These are phyloP conservation scores for Eimeria nieschulzi DNA, from an alignment of 169 alveolate species.

Conservation along the genomic window DNA sequence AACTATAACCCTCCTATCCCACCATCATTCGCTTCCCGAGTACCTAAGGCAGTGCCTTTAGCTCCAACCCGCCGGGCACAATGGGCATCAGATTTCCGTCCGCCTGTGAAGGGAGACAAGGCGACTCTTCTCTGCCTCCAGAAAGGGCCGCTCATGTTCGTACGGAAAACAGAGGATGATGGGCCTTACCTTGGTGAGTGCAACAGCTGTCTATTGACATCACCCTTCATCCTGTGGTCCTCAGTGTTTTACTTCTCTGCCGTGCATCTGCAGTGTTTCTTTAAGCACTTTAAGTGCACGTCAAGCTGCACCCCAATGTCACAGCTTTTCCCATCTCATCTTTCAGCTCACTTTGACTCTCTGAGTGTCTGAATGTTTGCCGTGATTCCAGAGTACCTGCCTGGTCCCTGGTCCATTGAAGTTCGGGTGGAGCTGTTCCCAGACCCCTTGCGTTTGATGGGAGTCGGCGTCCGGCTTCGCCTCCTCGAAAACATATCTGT, in stretches of 20 bases:
- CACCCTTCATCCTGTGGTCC: too few species aligned
- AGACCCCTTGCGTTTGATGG: constrained; percentile 26
- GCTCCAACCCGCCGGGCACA: not conserved
- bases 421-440: constrained; percentile 45
- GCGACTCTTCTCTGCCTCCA: constrained; percentile 25
- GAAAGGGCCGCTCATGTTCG: constrained; percentile 21
- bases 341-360: not conserved
- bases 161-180: not conserved
- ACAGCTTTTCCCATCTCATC: not conserved
- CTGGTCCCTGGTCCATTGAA: constrained; percentile 47
- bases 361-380: not conserved
- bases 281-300: too few species aligned
- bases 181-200: constrained; percentile 25
- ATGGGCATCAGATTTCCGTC: not conserved
- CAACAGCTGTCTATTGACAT: not conserved
- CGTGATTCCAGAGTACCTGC: constrained; percentile 22
- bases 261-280: too few species aligned
- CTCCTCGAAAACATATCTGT: constrained; percentile 28
- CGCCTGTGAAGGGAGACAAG: constrained; percentile 12
- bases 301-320: too few species aligned
- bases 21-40: not conserved
- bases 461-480: constrained; percentile 51
- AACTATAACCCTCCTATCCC: constrained; percentile 19
- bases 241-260: too few species aligned
- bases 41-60: constrained; percentile 3